These are phyloP conservation scores for Adansonia grandidieri DNA, from an alignment of 441 rosid genomes.

Conservation along the genomic window DNA sequence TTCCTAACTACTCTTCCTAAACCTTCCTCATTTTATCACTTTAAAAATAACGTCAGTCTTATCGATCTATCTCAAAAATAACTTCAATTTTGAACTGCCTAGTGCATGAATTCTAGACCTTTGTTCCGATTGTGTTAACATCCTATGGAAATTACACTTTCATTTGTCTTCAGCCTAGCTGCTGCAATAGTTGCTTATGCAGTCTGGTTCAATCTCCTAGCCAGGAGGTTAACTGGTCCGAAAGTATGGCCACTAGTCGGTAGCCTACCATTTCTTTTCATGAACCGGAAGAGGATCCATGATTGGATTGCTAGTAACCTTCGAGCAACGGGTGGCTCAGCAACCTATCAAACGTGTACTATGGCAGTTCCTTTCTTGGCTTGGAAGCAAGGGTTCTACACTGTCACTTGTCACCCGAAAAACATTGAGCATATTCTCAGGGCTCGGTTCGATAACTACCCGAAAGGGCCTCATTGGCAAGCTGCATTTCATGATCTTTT, in stretches of 20 bases:
- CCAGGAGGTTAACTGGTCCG: slow-evolving; percentile 71
- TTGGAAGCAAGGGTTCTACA: slow-evolving; percentile 74
- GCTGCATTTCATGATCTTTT: slow-evolving; percentile 85
- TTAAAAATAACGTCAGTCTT: slow-evolving; percentile 31
- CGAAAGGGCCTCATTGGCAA: slow-evolving; percentile 89
- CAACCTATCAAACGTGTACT: slow-evolving; percentile 85
- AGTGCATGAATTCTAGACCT: neutral
- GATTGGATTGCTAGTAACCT: slow-evolving; percentile 89
- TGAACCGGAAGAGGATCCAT: slow-evolving; percentile 64
- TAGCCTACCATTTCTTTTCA: slow-evolving; percentile 65
- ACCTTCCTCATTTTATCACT: slow-evolving; percentile 33
- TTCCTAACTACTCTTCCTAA: slow-evolving; percentile 71
- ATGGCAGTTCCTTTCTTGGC: slow-evolving; percentile 78
- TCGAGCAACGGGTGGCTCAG: slow-evolving; percentile 59
- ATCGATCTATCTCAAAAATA: slow-evolving; percentile 25
- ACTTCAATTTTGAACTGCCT: neutral
- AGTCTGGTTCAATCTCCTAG: slow-evolving; percentile 74
- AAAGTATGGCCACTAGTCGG: slow-evolving; percentile 74
- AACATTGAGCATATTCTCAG: slow-evolving; percentile 85
- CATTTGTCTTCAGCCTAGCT: slow-evolving; percentile 39
- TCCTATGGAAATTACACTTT: slow-evolving; percentile 47
- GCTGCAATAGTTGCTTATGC: slow-evolving; percentile 55
- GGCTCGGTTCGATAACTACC: slow-evolving; percentile 84
- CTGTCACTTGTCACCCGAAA: slow-evolving; percentile 91
- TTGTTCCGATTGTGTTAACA: neutral